Percentiles rank a stretch among this genome's conserved stretches.
These are phyloP conservation scores for Erysiphe pisi DNA, from an alignment of 2,329 filamentous ascomycete genomes.

Conservation along the genomic window DNA sequence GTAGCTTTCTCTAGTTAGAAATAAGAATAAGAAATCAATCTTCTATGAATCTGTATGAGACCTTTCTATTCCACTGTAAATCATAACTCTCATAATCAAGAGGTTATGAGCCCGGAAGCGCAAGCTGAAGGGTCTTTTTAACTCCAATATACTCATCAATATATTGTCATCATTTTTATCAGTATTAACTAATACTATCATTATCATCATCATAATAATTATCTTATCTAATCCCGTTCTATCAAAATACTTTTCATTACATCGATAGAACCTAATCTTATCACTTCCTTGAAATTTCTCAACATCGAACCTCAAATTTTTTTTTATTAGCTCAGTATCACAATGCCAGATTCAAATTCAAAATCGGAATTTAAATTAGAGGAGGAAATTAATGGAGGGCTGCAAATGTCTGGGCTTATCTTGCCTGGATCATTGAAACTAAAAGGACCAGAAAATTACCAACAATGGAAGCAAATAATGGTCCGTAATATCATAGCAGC, in stretches of 20 bases:
- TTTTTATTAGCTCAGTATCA: background rate
- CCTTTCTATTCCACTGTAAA: constrained; percentile 16
- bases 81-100: constrained; percentile 2
- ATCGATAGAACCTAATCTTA: no score
- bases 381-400: background rate
- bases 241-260: no score
- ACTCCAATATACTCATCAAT: background rate
- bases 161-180: no score
- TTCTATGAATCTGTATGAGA: constrained; percentile 17
- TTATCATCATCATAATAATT: no score
- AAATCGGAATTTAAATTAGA: background rate
- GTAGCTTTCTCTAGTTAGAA: background rate
- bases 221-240: no score
- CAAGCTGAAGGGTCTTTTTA: constrained; percentile 7
- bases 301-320: background rate
- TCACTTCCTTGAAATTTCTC: no score
- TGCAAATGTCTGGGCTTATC: constrained; percentile 13
- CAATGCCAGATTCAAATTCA: background rate
- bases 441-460: constrained; percentile 20
- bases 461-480: constrained; percentile 14
- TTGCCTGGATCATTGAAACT: constrained; percentile 1
- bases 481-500: background rate
- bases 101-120: constrained; percentile 21
- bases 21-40: background rate
- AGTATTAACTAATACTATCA: no score